Evolutionary conservation across 75 land plant genomes (phyloP).

Genomic region (Selaginella tamariscina): DNA sequence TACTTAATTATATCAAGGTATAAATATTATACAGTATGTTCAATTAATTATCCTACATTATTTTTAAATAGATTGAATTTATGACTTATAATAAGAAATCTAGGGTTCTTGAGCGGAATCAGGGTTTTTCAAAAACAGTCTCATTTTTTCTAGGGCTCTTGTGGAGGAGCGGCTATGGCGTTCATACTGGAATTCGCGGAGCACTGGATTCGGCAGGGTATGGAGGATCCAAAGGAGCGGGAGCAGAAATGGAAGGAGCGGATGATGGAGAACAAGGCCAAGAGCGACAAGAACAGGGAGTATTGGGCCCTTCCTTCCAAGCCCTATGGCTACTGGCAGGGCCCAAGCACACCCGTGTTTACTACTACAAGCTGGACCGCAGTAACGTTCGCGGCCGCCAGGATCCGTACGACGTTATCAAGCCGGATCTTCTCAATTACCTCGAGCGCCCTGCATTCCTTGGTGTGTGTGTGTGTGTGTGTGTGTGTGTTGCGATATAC

Average conservation of each 20-base stretch:
- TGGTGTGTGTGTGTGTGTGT: too few species aligned
- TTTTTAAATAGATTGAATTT: too few species aligned
- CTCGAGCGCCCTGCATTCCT: not conserved
- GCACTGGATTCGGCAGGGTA: slow-evolving; percentile 53
- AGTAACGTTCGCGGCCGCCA: slow-evolving; percentile 66
- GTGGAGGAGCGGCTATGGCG: too few species aligned
- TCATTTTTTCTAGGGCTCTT: too few species aligned
- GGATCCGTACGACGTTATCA: slow-evolving; percentile 71
- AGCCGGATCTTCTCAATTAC: not conserved
- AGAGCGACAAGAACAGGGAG: slow-evolving; percentile 54
- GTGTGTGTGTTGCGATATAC: too few species aligned
- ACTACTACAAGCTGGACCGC: slow-evolving; percentile 46
- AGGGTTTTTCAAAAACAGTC: too few species aligned
- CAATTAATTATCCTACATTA: too few species aligned
- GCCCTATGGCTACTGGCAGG: slow-evolving; percentile 90
- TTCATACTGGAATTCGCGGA: slow-evolving; percentile 92
- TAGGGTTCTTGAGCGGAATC: too few species aligned
- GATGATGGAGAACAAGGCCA: slow-evolving; percentile 42
- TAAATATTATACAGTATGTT: too few species aligned
- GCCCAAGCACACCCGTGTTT: slow-evolving; percentile 63
- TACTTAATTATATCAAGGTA: too few species aligned
- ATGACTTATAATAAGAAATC: too few species aligned
- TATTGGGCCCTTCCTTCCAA: slow-evolving; percentile 60
- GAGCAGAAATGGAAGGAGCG: slow-evolving; percentile 61
- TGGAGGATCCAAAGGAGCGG: slow-evolving; percentile 90